Evolutionary conservation across 2,329 filamentous ascomycete genomes (phyloP), one percentile per base, ranked within the genome.

Genomic region (Alternaria sp.): DNA sequence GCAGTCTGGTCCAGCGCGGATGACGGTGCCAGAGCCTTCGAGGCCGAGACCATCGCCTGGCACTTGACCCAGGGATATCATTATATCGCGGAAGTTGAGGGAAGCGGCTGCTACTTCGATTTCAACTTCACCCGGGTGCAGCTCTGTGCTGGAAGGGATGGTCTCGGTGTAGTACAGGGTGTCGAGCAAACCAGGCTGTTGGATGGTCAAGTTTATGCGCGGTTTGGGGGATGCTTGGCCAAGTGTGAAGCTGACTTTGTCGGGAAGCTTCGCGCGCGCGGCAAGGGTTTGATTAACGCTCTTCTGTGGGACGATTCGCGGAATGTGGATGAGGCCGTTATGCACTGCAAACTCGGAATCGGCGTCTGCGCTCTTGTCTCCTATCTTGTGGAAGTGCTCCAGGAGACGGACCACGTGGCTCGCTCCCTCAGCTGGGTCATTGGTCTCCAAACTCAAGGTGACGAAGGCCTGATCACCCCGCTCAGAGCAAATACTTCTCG

Each of bases 11-110:
- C 70, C 64, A 26, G 65, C 63, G 15, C 59, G 62, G n/a, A 54
- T 45, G 4, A 68, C 61, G n/a, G 59, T 62, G 32, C 71, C 71
- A 10, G 64, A 66, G 54, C 62, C 64, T 49, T 64, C 58, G 28
- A 66, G 59, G 9, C 66, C 66, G 3, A 69, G 52, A 32, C 44
- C 45, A 8, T 61, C 56, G 3, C 30, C 59, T 2, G 54, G 46
- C 11, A 64, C 32, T 50, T 64, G 62, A 6, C 55, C 51, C 44
- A 64, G 17, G 13, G 46, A 43, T n/a, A 61, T 54, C 57, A 61
- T 60, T 8, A 65, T 49, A 26, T 64, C 62, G 25, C 45, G 44
- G 62, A 71, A 74, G 46, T 74, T 74, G 47, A 72, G 36, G 13
- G 60, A 62, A 8, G 62, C 45, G 10, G 65, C 64, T 32, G 32